These are phyloP conservation scores for Clonostachys byssicola DNA, from an alignment of 2,329 filamentous ascomycete genomes.

Conservation along the genomic window DNA sequence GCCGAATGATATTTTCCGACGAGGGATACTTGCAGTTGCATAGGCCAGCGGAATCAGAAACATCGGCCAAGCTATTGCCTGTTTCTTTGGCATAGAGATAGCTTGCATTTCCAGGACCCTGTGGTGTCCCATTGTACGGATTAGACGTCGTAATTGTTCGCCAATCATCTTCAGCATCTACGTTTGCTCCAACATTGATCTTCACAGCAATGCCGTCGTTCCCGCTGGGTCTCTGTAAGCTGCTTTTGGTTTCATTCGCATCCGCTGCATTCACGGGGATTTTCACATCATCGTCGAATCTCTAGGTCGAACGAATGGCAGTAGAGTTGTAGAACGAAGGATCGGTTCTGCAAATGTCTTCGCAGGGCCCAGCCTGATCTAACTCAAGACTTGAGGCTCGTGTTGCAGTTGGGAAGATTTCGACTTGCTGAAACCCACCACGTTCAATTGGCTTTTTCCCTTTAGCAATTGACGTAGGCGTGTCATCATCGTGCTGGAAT, in stretches of 20 bases:
- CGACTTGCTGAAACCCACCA: slow-evolving; percentile 35
- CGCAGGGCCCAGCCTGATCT: neutral
- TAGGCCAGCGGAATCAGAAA: slow-evolving; percentile 25
- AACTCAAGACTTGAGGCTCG: slow-evolving; percentile 11
- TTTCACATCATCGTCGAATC: slow-evolving; percentile 31
- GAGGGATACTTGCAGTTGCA: slow-evolving; percentile 12
- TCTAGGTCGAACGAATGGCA: slow-evolving; percentile 32
- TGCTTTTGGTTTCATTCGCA: neutral
- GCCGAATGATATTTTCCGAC: slow-evolving; percentile 17
- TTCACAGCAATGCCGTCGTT: neutral
- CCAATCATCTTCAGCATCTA: slow-evolving; percentile 17
- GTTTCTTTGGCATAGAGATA: slow-evolving; percentile 15
- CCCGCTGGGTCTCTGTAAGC: neutral
- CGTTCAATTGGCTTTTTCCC: slow-evolving; percentile 12
- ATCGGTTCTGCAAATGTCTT: neutral
- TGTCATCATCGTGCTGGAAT: slow-evolving; percentile 38
- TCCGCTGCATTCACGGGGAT: slow-evolving; percentile 18
- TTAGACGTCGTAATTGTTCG: slow-evolving; percentile 26
- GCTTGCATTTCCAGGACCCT: slow-evolving; percentile 5
- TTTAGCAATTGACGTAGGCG: slow-evolving; percentile 13
- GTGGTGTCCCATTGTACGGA: slow-evolving; percentile 10
- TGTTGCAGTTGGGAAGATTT: slow-evolving; percentile 29
- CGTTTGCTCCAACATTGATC: neutral
- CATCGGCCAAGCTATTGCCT: slow-evolving; percentile 36
- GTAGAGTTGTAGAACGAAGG: slow-evolving; percentile 26